A percentile compares a stretch with the other conserved stretches of the same genome.
phyloP scores from a whole-genome alignment of 345 rosid genomes.

The Populus ilicifolia region DNA sequence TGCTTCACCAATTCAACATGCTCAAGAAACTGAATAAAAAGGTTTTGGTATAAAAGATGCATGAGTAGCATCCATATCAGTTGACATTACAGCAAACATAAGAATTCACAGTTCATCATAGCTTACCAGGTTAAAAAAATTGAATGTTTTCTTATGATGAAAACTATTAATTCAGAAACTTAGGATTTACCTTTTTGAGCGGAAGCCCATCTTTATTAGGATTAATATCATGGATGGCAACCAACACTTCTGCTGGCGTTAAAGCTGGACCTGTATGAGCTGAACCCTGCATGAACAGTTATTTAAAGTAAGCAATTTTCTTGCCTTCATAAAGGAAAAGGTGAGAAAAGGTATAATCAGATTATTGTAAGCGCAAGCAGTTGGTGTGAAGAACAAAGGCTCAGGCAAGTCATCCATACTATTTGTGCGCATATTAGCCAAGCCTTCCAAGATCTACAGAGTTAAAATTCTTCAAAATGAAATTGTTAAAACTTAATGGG shows the following conservation, averaged over 20 bases:
- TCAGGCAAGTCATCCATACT: no score
- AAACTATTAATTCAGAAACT: constrained; percentile 9
- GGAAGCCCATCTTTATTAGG: constrained; percentile 88
- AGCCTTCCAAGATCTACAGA: not conserved
- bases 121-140: constrained; percentile 5
- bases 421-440: not conserved
- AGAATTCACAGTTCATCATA: not conserved
- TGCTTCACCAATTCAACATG: no score
- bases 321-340: not conserved
- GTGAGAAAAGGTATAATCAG: not conserved
- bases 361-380: not conserved
- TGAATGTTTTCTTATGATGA: not conserved
- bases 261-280: constrained; percentile 98
- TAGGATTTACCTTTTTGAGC: constrained; percentile 60
- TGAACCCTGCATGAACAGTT: constrained; percentile 67
- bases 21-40: no score
- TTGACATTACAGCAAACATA: no score
- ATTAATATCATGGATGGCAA: constrained; percentile 81
- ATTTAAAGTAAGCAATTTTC: constrained; percentile 1
- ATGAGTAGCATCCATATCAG: no score
- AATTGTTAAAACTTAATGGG: not conserved
- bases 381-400: not conserved
- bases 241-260: constrained; percentile 94
- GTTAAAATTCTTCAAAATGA: not conserved
- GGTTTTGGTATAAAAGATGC: no score